These are phyloP conservation scores for Termitomyces sp. DNA, from an alignment of 768 basidiomycete species.

Conservation along the genomic window DNA sequence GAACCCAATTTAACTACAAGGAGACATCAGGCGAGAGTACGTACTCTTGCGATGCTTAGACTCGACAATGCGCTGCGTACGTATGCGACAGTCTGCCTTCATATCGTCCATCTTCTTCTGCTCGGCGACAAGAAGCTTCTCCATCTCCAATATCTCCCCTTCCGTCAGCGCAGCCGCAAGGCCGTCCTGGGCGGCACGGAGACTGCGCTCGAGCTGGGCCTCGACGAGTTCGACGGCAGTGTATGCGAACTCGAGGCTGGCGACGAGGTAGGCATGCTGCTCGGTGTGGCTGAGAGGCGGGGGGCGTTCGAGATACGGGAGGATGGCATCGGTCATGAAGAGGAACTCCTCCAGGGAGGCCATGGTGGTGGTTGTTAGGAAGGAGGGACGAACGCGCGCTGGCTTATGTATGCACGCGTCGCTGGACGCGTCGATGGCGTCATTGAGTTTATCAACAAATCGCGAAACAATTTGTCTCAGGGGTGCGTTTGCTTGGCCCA, in stretches of 20 bases:
- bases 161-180: slow-evolving; percentile 4
- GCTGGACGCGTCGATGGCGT: not conserved
- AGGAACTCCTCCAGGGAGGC: slow-evolving; percentile 5
- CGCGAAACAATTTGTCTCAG: not conserved
- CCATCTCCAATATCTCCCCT: slow-evolving; percentile 9
- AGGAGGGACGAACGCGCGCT: not conserved
- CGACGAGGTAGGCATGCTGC: slow-evolving; percentile 9
- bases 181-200: slow-evolving; percentile 9
- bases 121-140: slow-evolving; percentile 4
- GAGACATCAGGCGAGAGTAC: too few species aligned
- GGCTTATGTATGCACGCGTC: not conserved
- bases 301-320: slow-evolving; percentile 9
- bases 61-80: slow-evolving; percentile 1
- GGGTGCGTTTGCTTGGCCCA: slow-evolving; percentile 4
- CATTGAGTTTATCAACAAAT: not conserved
- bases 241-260: slow-evolving; percentile 13
- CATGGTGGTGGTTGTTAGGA: slow-evolving; percentile 2
- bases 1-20: not conserved
- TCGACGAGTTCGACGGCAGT: slow-evolving; percentile 13
- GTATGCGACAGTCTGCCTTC: slow-evolving; percentile 4
- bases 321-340: slow-evolving; percentile 8
- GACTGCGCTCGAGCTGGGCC: slow-evolving; percentile 9
- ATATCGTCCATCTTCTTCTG: slow-evolving; percentile 12
- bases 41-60: not conserved
- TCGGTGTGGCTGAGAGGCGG: not conserved